Conservation (phyloP, 768 basidiomycete genomes). For the Trametes sanguinea region DNA sequence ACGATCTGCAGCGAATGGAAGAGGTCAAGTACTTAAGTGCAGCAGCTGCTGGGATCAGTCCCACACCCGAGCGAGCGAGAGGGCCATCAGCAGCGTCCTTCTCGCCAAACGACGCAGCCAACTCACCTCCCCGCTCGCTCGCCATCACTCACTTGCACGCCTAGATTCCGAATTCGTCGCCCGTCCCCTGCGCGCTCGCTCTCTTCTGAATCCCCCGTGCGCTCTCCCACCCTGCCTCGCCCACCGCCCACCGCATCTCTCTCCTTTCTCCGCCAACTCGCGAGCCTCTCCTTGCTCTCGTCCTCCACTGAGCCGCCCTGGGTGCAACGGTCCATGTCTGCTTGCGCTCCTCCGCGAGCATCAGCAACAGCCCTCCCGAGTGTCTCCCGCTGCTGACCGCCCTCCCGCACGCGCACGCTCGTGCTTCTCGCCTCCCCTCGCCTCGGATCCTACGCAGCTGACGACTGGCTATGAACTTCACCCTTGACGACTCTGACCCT, state of each 20-base stretch:
- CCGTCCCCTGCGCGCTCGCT: background rate
- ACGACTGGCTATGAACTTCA: constrained; percentile 29
- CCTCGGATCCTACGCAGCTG: background rate
- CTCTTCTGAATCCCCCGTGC: background rate
- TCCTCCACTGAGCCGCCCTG: background rate
- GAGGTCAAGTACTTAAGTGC: no score
- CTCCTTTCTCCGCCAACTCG: constrained; percentile 13
- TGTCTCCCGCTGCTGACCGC: background rate
- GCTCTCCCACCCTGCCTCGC: background rate
- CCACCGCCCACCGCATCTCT: background rate
- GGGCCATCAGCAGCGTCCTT: background rate
- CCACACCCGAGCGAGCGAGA: background rate
- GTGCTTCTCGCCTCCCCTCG: background rate
- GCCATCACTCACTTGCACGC: background rate
- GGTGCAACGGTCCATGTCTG: background rate
- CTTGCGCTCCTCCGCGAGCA: background rate
- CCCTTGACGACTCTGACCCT: constrained; percentile 33
- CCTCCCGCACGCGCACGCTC: background rate
- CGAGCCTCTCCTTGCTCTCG: background rate
- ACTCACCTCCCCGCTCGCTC: background rate
- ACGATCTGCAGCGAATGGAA: background rate
- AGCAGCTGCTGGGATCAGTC: background rate
- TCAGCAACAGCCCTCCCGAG: background rate
- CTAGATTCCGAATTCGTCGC: background rate
- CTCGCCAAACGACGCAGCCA: background rate